Evolutionary conservation across 208 protist genomes (phyloP), one percentile per base, ranked within the genome.

Genomic region (Trypanosoma cruzi): DNA sequence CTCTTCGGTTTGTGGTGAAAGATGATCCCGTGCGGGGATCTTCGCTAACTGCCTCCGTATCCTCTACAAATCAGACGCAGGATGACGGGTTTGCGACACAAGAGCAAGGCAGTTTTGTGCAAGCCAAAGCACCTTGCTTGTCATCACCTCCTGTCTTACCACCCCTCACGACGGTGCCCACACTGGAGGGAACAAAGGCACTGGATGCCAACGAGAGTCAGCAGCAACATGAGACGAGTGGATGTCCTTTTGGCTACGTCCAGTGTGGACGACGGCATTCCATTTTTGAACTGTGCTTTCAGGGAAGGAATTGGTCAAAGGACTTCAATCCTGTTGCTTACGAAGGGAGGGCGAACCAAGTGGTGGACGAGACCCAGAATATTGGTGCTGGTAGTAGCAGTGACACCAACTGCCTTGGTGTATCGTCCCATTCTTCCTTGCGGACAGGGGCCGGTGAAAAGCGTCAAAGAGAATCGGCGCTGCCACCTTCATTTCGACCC

Each of bases 221-320:
- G 11, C 36, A 7, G 18, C 60, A n/a, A 37, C 13, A 44, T 18
- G 44, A 64, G 14, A 26, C 4, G 10, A 10, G n/a, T 28, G 64
- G 26, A 32, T 88, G 81, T 56, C 82, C 82, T 4, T 86, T 86
- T 65, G 77, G 77, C 29, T 91, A 88, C 64, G 57, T 49, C 52
- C 80, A 91, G 72, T 91, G 85, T 60, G 75, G 79, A 20, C 50
- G 60, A n/a, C 42, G 60, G 2, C 85, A 91, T 44, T 91, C 85
- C 40, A 78, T 91, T 26, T 91, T 91, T 70, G 75, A 82, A 36
- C 76, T 77, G 28, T 91, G 82, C 69, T 88, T 86, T 52, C 46
- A 73, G 20, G 80, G 82, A 40, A 80, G 81, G 70, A 62, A 62
- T 22, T 90, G 85, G 85, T 50, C 37, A 46, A 75, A 75, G 24